Evolutionary conservation across 108 stramenopile genomes (phyloP).

Genomic region (Nitzschia palea): DNA sequence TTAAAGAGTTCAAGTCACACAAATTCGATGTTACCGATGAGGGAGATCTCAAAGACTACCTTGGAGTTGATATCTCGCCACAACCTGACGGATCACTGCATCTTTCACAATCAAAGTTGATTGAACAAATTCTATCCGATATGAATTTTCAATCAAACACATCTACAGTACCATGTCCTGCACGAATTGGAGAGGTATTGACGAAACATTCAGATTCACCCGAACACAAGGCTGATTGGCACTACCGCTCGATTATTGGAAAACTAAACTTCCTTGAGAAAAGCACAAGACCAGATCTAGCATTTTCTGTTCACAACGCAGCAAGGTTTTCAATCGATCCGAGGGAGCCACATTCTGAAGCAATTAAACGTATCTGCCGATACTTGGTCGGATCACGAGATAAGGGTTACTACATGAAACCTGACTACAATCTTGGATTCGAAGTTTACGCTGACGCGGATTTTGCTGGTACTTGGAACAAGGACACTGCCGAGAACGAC

Average conservation of each 20-base stretch:
- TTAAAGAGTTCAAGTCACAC: conserved; percentile 19
- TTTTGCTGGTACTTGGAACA: conserved; percentile 46
- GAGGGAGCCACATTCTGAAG: conserved; percentile 32
- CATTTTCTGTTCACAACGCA: conserved; percentile 38
- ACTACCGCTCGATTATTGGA: conserved; percentile 38
- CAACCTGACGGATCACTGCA: conserved; percentile 14
- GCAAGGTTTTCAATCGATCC: conserved; percentile 34
- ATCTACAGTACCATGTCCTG: not conserved
- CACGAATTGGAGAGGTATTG: not conserved
- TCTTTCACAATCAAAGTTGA: conserved; percentile 35
- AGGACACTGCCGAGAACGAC: conserved; percentile 22
- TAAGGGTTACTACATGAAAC: conserved; percentile 25
- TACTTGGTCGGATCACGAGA: conserved; percentile 27
- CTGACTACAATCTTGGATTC: conserved; percentile 21
- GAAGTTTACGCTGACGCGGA: conserved; percentile 54
- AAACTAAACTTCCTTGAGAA: conserved; percentile 44
- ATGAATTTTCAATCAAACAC: conserved; percentile 1
- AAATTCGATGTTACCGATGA: conserved; percentile 32
- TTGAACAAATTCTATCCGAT: conserved; percentile 27
- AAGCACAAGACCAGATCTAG: conserved; percentile 35
- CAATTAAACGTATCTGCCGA: conserved; percentile 25
- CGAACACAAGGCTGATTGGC: not conserved
- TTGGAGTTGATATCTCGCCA: conserved; percentile 38
- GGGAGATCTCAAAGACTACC: conserved; percentile 29
- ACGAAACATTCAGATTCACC: conserved; percentile 3